phyloP scores from a whole-genome alignment of 345 rosid species.

The Limnanthes douglasii region DNA sequence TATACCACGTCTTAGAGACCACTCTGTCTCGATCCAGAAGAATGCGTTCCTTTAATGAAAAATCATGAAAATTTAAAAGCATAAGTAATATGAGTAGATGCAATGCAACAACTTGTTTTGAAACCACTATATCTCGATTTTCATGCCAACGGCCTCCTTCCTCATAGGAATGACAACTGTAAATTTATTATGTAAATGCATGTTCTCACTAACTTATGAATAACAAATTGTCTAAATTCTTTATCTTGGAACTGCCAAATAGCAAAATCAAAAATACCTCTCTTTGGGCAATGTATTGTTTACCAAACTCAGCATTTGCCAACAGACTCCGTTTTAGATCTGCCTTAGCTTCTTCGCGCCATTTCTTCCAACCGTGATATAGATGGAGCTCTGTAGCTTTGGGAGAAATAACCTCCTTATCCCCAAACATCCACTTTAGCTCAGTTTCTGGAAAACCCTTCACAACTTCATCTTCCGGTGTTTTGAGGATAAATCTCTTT shows the following conservation, averaged over 20 bases:
- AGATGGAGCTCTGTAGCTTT: conserved; percentile 61
- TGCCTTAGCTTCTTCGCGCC: conserved; percentile 88
- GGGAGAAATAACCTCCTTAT: conserved; percentile 75
- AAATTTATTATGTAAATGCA: not conserved
- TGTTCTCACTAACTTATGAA: not conserved
- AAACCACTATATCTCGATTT: too few species aligned
- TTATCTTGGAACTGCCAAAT: conserved; percentile 3
- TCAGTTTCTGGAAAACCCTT: conserved; percentile 86
- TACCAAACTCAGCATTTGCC: conserved; percentile 71
- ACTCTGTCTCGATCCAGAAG: conserved; percentile 89
- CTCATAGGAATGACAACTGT: not conserved
- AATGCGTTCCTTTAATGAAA: conserved; percentile 47
- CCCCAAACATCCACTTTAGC: conserved; percentile 91
- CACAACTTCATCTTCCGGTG: conserved; percentile 62
- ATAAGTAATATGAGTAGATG: too few species aligned
- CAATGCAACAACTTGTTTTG: too few species aligned
- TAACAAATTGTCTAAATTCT: not conserved
- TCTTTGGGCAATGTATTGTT: conserved; percentile 52
- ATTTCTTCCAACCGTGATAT: conserved; percentile 88
- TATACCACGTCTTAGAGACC: conserved; percentile 75
- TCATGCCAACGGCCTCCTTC: conserved; percentile 1
- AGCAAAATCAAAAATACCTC: conserved; percentile 36
- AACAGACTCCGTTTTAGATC: conserved; percentile 54
- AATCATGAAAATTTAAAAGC: conserved; percentile 7
- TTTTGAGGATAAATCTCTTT: conserved; percentile 44